A percentile compares a stretch with the other conserved stretches of the same genome.
These are phyloP conservation scores for Henckelia pumila DNA, from an alignment of 257 asterid species.

Conservation along the genomic window DNA sequence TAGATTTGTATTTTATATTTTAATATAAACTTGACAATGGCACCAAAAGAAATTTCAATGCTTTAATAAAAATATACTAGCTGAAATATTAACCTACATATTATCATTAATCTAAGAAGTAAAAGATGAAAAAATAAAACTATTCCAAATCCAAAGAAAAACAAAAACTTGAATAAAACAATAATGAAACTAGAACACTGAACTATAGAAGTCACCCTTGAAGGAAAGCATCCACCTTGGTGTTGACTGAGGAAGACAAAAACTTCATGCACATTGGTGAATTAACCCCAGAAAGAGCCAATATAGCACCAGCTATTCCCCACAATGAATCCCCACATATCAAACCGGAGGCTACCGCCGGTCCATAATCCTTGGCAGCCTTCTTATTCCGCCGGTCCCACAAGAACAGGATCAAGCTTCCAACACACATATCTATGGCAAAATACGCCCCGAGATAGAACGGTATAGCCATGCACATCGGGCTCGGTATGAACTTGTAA, in stretches of 20 bases:
- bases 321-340: constrained; percentile 76
- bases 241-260: constrained; percentile 28
- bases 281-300: constrained; percentile 43
- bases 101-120: not conserved
- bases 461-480: constrained; percentile 88
- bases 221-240: constrained; percentile 23
- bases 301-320: constrained; percentile 68
- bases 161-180: no score
- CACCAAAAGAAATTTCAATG: no score
- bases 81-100: no score
- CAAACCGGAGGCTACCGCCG: constrained; percentile 72
- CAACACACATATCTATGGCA: constrained; percentile 76
- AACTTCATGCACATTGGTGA: constrained; percentile 77
- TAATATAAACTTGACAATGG: no score
- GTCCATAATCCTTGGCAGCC: constrained; percentile 38
- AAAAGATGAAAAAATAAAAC: no score
- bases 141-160: not conserved
- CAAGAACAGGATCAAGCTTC: constrained; percentile 53
- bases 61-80: no score
- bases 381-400: constrained; percentile 41
- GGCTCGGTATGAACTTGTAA: constrained; percentile 57
- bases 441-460: constrained; percentile 69
- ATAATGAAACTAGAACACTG: not conserved
- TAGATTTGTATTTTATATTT: no score
- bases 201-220: not conserved